Percentiles rank a stretch among this genome's conserved stretches.
These are phyloP conservation scores for Pyronema omphalodes DNA, from an alignment of 495 filamentous ascomycete species.

Conservation along the genomic window DNA sequence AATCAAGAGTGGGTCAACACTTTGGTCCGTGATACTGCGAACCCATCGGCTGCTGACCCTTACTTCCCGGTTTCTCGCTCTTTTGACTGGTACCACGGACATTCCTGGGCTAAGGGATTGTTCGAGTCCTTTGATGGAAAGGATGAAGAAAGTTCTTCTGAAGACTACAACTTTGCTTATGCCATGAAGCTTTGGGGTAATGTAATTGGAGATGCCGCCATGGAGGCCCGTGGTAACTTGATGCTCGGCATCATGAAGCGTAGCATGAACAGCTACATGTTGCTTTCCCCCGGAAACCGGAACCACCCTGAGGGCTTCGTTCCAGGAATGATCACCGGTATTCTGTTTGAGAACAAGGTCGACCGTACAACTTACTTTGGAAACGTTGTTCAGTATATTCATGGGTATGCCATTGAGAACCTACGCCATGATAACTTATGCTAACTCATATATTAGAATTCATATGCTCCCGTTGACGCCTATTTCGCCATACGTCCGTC, in stretches of 20 bases:
- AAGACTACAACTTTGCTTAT: slow-evolving; percentile 78
- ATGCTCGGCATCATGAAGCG: slow-evolving; percentile 64
- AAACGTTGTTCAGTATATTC: slow-evolving; percentile 57
- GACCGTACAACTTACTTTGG: slow-evolving; percentile 93
- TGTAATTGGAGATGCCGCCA: slow-evolving; percentile 50
- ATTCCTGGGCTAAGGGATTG: slow-evolving; percentile 85
- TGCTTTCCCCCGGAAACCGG: slow-evolving; percentile 47
- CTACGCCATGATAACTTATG: not conserved
- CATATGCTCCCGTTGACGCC: slow-evolving; percentile 87
- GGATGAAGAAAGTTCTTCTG: slow-evolving; percentile 73
- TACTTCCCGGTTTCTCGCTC: slow-evolving; percentile 65
- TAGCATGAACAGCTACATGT: slow-evolving; percentile 59
- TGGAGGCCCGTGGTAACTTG: slow-evolving; percentile 71
- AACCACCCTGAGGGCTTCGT: slow-evolving; percentile 62
- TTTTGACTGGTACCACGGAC: slow-evolving; percentile 91
- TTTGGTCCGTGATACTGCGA: slow-evolving; percentile 60
- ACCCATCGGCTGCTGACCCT: slow-evolving; percentile 47
- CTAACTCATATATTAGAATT: slow-evolving; percentile 32
- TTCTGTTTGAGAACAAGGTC: slow-evolving; percentile 90
- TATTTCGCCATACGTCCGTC: slow-evolving; percentile 44
- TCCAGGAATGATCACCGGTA: slow-evolving; percentile 69
- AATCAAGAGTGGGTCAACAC: slow-evolving; percentile 30
- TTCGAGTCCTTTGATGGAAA: slow-evolving; percentile 72
- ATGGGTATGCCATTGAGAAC: slow-evolving; percentile 29
- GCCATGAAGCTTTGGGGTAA: slow-evolving; percentile 86